phyloP scores from a whole-genome alignment of 129 eudicot genomes.

The Logfia minima region DNA sequence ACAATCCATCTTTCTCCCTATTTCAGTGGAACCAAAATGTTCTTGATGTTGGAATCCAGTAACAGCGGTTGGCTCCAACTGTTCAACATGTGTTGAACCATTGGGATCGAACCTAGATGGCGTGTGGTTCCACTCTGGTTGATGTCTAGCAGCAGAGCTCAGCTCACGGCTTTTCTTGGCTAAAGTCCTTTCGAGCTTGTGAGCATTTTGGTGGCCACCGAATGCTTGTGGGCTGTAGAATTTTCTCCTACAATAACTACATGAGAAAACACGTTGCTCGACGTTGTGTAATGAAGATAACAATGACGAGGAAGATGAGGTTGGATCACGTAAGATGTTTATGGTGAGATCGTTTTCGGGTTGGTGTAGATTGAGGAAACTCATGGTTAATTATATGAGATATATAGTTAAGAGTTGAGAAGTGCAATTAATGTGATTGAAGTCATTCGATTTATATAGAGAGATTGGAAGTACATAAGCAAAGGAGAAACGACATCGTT shows the following conservation, averaged over 20 bases:
- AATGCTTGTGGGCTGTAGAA: conserved; percentile 87
- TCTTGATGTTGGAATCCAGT: conserved; percentile 28
- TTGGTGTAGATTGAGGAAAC: conserved; percentile 44
- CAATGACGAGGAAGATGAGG: conserved; percentile 41
- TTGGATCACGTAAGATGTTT: conserved; percentile 1
- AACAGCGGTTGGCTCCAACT: background rate
- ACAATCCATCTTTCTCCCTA: conserved; percentile 9
- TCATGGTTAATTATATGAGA: conserved; percentile 34
- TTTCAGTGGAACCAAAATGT: background rate
- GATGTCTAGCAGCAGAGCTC: conserved; percentile 31
- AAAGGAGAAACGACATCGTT: background rate
- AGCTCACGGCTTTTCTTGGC: conserved; percentile 76
- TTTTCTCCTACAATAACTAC: conserved; percentile 77
- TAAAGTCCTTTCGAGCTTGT: conserved; percentile 78
- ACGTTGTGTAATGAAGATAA: conserved; percentile 34
- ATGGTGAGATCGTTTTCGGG: conserved; percentile 32
- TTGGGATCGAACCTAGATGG: conserved; percentile 24
- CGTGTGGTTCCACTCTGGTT: conserved; percentile 23
- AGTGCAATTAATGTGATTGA: conserved; percentile 6
- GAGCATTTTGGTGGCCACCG: conserved; percentile 97
- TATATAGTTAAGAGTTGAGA: conserved; percentile 8
- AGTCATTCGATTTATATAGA: conserved; percentile 25
- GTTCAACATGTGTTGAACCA: conserved; percentile 30
- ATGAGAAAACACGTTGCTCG: conserved; percentile 63
- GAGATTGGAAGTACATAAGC: background rate